Conservation (phyloP, 345 rosid species). For the Luvunga scandens region DNA sequence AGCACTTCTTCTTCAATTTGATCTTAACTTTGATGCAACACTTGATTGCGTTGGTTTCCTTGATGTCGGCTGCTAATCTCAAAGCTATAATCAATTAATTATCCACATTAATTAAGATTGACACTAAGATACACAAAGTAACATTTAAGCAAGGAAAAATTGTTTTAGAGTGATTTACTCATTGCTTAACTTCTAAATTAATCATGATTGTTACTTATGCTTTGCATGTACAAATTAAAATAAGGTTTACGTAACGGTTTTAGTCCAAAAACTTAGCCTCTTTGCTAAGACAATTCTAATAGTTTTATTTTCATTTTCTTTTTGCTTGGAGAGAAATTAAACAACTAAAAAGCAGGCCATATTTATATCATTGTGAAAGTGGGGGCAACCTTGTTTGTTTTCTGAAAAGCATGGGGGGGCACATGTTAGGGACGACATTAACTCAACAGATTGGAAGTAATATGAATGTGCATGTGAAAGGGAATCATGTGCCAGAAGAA, state of each 20-base stretch:
- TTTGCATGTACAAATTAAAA: too few species aligned
- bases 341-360: not conserved
- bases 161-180: not conserved
- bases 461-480: not conserved
- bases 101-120: not conserved
- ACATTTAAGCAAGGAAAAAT: not conserved
- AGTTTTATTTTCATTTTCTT: not conserved
- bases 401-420: not conserved
- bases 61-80: constrained; percentile 5
- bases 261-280: not conserved
- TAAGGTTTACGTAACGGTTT: not conserved
- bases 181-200: not conserved
- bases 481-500: not conserved
- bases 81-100: not conserved
- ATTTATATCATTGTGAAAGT: not conserved
- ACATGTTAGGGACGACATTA: not conserved
- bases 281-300: not conserved
- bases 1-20: not conserved
- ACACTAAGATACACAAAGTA: not conserved
- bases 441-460: not conserved
- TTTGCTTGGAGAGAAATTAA: too few species aligned
- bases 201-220: not conserved
- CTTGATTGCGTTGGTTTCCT: not conserved
- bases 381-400: not conserved
- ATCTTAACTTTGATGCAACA: not conserved